These are phyloP conservation scores for Tolypocladium amazonense DNA, from an alignment of 2,329 filamentous ascomycete species.

Conservation along the genomic window DNA sequence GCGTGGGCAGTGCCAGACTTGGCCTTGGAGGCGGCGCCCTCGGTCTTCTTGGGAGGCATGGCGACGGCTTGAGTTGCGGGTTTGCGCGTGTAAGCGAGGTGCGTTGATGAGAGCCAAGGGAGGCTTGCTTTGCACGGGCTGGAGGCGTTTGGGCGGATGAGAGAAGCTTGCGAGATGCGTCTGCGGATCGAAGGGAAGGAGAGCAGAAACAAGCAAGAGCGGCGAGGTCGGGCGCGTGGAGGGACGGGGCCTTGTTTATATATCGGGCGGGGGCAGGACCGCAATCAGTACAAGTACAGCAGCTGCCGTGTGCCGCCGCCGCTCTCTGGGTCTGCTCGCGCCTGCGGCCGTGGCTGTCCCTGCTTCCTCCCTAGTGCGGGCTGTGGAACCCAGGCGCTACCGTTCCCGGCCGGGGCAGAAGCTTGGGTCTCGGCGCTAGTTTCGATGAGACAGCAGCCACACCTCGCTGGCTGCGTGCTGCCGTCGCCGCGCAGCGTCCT, in stretches of 20 bases:
- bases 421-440: neutral
- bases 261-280: slow-evolving; percentile 43
- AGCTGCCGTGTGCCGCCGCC: slow-evolving; percentile 1
- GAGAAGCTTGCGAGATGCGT: slow-evolving; percentile 8
- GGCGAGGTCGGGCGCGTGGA: slow-evolving; percentile 41
- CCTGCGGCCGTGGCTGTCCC: neutral
- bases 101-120: slow-evolving; percentile 6
- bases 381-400: slow-evolving; percentile 2
- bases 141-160: slow-evolving; percentile 7
- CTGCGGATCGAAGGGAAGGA: slow-evolving; percentile 8
- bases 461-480: slow-evolving; percentile 7
- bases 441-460: slow-evolving; percentile 12
- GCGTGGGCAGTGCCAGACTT: slow-evolving; percentile 39
- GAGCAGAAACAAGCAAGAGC: slow-evolving; percentile 23
- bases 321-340: neutral
- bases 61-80: slow-evolving; percentile 19
- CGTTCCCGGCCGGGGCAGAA: slow-evolving; percentile 2
- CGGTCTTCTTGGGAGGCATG: slow-evolving; percentile 53
- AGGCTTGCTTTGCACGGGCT: slow-evolving; percentile 13
- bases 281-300: slow-evolving; percentile 46
- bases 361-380: neutral
- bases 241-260: slow-evolving; percentile 48
- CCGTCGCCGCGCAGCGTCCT: neutral
- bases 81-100: slow-evolving; percentile 3
- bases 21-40: slow-evolving; percentile 30